These are phyloP conservation scores for Rhinocladiella mackenziei DNA, from an alignment of 2,329 filamentous ascomycete species.

Conservation along the genomic window DNA sequence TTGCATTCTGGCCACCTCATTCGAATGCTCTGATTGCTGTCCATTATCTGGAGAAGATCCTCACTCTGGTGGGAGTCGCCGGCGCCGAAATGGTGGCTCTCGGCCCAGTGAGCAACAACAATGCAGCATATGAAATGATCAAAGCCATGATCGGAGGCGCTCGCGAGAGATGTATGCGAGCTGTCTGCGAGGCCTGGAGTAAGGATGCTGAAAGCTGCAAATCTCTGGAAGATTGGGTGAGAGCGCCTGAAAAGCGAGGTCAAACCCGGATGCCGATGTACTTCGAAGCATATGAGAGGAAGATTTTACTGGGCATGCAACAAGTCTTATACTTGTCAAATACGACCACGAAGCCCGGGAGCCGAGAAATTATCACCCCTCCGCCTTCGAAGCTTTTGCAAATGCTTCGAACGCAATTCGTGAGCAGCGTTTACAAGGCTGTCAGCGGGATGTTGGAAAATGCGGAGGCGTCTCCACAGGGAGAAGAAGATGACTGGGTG, in stretches of 20 bases:
- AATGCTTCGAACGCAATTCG: conserved; percentile 87
- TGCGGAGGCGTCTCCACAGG: conserved; percentile 70
- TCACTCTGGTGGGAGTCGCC: conserved; percentile 78
- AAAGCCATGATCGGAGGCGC: conserved; percentile 70
- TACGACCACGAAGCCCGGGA: conserved; percentile 68
- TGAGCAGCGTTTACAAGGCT: conserved; percentile 88
- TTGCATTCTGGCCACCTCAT: conserved; percentile 93
- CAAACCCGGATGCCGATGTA: conserved; percentile 85
- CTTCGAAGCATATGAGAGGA: conserved; percentile 80
- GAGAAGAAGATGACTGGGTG: conserved; percentile 54
- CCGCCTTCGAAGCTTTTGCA: conserved; percentile 84
- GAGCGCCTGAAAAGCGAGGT: conserved; percentile 74
- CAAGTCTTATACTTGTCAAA: conserved; percentile 93
- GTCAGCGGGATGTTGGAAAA: conserved; percentile 96
- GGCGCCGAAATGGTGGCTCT: conserved; percentile 81
- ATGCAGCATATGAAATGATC: conserved; percentile 63
- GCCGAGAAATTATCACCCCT: conserved; percentile 73
- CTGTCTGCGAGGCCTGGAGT: conserved; percentile 87
- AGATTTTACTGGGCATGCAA: conserved; percentile 80
- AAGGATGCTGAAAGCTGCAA: conserved; percentile 90
- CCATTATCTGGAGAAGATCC: conserved; percentile 77
- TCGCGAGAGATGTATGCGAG: conserved; percentile 78
- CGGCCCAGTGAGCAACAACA: conserved; percentile 57
- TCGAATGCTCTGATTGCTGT: conserved; percentile 91
- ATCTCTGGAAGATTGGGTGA: conserved; percentile 88